These are phyloP conservation scores for Aspergillus proliferans DNA, from an alignment of 2,329 filamentous ascomycete genomes.

Conservation along the genomic window DNA sequence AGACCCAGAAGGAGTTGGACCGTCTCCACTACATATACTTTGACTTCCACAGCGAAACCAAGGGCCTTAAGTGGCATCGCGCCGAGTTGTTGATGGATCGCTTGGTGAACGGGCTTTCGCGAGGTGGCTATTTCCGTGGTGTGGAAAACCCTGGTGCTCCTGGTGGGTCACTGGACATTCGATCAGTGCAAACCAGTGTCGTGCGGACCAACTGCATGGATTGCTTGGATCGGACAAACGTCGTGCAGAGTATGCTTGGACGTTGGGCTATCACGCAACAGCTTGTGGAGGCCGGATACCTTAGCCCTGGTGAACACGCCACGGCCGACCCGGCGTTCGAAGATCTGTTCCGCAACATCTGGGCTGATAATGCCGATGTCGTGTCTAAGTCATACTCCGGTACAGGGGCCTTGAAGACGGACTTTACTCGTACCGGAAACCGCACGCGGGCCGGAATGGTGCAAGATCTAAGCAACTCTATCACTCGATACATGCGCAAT, in stretches of 20 bases:
- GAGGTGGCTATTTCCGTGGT: constrained; percentile 87
- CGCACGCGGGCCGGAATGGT: constrained; percentile 79
- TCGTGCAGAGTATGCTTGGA: constrained; percentile 94
- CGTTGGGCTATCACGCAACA: constrained; percentile 84
- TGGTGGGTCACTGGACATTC: constrained; percentile 69
- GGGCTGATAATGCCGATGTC: constrained; percentile 97
- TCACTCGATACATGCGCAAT: constrained; percentile 85
- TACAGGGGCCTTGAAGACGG: constrained; percentile 95
- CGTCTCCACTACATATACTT: constrained; percentile 95
- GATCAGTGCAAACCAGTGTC: constrained; percentile 76
- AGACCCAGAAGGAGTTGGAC: constrained; percentile 63
- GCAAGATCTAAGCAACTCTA: constrained; percentile 79
- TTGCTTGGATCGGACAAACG: constrained; percentile 94
- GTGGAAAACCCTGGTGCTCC: constrained; percentile 71
- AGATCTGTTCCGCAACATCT: constrained; percentile 88
- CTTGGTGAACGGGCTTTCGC: constrained; percentile 66
- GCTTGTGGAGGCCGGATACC: constrained; percentile 74
- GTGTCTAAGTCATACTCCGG: constrained; percentile 91
- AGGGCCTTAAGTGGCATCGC: constrained; percentile 87
- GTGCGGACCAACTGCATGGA: constrained; percentile 99
- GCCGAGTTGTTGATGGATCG: constrained; percentile 80
- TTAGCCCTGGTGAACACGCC: constrained; percentile 69
- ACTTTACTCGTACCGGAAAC: constrained; percentile 89
- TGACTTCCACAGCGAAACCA: constrained; percentile 96
- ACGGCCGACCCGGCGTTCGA: constrained; percentile 78